A percentile compares a stretch with the other conserved stretches of the same genome.
phyloP scores from a whole-genome alignment of 176 grass and related monocot species.

The Aegilops umbellulata region DNA sequence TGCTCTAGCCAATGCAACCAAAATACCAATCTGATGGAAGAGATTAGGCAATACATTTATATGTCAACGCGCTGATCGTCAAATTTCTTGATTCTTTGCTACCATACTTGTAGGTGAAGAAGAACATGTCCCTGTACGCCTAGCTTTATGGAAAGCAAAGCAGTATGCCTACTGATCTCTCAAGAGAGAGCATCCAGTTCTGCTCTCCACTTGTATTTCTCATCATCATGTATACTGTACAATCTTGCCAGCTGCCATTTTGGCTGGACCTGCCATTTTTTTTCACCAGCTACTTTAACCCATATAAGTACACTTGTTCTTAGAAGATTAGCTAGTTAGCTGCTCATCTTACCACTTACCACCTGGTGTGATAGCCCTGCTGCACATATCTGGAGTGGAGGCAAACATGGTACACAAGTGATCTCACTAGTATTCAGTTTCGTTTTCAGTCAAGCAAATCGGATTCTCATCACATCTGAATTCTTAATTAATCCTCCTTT shows the following conservation, averaged over 20 bases:
- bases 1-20: no score
- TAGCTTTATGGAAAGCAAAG: slow-evolving; percentile 25
- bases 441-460: not conserved
- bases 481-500: not conserved
- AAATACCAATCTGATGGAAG: no score
- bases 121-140: not conserved
- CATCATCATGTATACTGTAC: not conserved
- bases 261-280: not conserved
- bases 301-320: not conserved
- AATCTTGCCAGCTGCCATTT: not conserved
- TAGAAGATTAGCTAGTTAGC: not conserved
- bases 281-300: not conserved
- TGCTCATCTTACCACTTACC: not conserved
- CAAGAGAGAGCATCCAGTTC: slow-evolving; percentile 28
- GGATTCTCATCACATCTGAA: not conserved
- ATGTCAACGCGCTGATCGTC: no score
- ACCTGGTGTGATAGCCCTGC: not conserved
- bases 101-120: not conserved
- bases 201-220: slow-evolving; percentile 11
- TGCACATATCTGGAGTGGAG: slow-evolving; percentile 1
- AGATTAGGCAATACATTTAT: no score
- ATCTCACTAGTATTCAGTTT: not conserved
- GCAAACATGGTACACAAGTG: slow-evolving; percentile 29
- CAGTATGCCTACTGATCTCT: not conserved
- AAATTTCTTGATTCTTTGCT: not conserved